Percentiles rank a stretch among this genome's conserved stretches.
These are phyloP conservation scores for Mallotus repandus DNA, from an alignment of 441 rosid species.

Conservation along the genomic window DNA sequence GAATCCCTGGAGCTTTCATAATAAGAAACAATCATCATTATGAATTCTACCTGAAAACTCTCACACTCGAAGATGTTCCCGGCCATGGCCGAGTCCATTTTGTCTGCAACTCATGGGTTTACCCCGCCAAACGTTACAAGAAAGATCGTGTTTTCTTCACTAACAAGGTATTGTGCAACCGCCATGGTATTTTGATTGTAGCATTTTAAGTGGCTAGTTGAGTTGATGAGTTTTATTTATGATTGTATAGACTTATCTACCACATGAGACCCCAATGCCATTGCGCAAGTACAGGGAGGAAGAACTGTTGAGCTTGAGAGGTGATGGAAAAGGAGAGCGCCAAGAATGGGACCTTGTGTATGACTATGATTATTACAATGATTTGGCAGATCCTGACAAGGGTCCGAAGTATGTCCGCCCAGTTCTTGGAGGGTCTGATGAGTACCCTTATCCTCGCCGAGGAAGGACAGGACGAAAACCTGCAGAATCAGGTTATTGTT, in stretches of 20 bases:
- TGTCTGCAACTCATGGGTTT: conserved; percentile 81
- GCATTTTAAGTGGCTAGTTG: too few relatives aligned
- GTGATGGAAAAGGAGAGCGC: conserved; percentile 55
- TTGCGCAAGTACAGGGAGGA: conserved; percentile 58
- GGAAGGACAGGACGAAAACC: conserved; percentile 73
- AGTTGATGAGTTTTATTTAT: neutral
- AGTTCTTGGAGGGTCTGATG: conserved; percentile 65
- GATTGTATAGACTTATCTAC: conserved; percentile 58
- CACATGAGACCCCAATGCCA: conserved; percentile 52
- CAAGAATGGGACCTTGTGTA: conserved; percentile 67
- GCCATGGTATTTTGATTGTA: neutral
- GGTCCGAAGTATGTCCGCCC: conserved; percentile 47
- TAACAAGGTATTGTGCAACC: conserved; percentile 52
- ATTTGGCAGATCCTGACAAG: conserved; percentile 57
- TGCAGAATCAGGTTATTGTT: conserved; percentile 36
- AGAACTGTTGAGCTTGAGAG: conserved; percentile 60
- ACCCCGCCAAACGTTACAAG: conserved; percentile 50
- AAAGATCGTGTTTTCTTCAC: conserved; percentile 71
- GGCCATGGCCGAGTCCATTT: conserved; percentile 66
- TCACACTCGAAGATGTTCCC: conserved; percentile 73
- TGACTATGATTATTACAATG: conserved; percentile 77
- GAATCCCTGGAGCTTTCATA: conserved; percentile 65
- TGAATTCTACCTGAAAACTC: conserved; percentile 65
- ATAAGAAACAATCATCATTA: conserved; percentile 56
- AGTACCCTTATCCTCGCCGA: conserved; percentile 84